phyloP scores from a whole-genome alignment of 2,329 filamentous ascomycete species.

The Gaeumannomyces tritici region DNA sequence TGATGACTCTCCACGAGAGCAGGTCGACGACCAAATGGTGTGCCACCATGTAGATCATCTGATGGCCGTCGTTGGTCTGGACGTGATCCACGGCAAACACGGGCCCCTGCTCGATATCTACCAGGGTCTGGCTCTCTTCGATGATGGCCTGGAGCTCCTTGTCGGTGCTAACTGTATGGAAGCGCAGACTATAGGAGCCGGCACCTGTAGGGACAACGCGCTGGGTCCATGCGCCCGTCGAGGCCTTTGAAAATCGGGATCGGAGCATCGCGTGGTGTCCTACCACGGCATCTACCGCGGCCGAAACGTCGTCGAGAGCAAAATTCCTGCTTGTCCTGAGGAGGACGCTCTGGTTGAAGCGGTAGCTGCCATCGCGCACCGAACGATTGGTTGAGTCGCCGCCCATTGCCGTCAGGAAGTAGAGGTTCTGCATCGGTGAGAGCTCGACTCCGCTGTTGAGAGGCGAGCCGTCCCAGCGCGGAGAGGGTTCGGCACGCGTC shows the following conservation, averaged over 20 bases:
- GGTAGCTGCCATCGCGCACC: constrained; percentile 24
- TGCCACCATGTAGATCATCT: constrained; percentile 38
- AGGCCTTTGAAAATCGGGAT: constrained; percentile 28
- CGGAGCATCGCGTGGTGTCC: constrained; percentile 42
- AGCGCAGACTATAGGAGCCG: constrained; percentile 33
- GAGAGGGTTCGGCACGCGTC: constrained; percentile 18
- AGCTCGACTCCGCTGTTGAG: constrained; percentile 30
- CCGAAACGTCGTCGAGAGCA: constrained; percentile 32
- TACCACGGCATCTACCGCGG: constrained; percentile 37
- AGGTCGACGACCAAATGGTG: constrained; percentile 43
- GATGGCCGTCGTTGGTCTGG: constrained; percentile 31
- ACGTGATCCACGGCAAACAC: constrained; percentile 41
- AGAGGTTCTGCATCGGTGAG: constrained; percentile 44
- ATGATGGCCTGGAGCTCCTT: constrained; percentile 31
- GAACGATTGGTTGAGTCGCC: constrained; percentile 20
- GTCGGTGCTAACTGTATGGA: constrained; percentile 28
- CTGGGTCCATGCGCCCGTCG: constrained; percentile 34
- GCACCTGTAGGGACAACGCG: constrained; percentile 27
- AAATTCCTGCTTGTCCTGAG: constrained; percentile 32
- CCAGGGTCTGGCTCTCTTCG: constrained; percentile 28
- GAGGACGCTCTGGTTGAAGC: constrained; percentile 42
- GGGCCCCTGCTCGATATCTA: constrained; percentile 40
- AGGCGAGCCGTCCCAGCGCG: constrained; percentile 21
- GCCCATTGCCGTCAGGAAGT: constrained; percentile 37
- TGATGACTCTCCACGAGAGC: constrained; percentile 39